These are phyloP conservation scores for Dendrobium chrysotoxum DNA, from an alignment of 106 monocot species.

Conservation along the genomic window DNA sequence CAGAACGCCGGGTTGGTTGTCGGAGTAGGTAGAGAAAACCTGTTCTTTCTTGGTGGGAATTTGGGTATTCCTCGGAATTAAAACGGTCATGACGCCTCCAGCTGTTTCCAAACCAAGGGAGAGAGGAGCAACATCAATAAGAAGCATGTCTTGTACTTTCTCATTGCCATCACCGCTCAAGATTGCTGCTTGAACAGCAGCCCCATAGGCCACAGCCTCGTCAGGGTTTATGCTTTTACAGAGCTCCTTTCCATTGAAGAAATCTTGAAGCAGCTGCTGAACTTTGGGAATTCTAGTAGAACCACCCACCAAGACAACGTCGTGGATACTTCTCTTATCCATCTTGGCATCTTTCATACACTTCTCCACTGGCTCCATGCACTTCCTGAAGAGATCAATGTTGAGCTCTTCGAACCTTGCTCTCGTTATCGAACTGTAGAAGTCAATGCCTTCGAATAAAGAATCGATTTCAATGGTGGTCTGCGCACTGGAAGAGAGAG, in stretches of 20 bases:
- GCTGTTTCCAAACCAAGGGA: conserved; percentile 31
- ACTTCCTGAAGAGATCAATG: conserved; percentile 37
- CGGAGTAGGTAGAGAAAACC: background rate
- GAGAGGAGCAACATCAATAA: conserved; percentile 37
- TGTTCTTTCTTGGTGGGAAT: conserved; percentile 29
- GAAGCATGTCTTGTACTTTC: conserved; percentile 33
- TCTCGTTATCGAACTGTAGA: conserved; percentile 21
- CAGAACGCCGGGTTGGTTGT: conserved; percentile 27
- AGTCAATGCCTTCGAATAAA: conserved; percentile 37
- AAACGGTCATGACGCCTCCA: conserved; percentile 28
- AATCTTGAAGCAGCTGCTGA: conserved; percentile 63
- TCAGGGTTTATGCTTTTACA: conserved; percentile 69
- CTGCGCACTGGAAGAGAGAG: no score
- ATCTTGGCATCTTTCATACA: conserved; percentile 70
- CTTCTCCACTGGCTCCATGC: conserved; percentile 55
- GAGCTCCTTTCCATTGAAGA: conserved; percentile 70
- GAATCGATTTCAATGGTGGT: conserved; percentile 29
- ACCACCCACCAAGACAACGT: conserved; percentile 71
- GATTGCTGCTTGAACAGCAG: conserved; percentile 40
- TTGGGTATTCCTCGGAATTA: conserved; percentile 24
- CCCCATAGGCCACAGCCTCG: conserved; percentile 38
- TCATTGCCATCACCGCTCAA: conserved; percentile 43
- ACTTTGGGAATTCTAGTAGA: conserved; percentile 62
- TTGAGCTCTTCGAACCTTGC: no score
- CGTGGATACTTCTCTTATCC: conserved; percentile 62